Conservation (phyloP, 495 filamentous ascomycete species). For the Aspergillus cristatus region DNA sequence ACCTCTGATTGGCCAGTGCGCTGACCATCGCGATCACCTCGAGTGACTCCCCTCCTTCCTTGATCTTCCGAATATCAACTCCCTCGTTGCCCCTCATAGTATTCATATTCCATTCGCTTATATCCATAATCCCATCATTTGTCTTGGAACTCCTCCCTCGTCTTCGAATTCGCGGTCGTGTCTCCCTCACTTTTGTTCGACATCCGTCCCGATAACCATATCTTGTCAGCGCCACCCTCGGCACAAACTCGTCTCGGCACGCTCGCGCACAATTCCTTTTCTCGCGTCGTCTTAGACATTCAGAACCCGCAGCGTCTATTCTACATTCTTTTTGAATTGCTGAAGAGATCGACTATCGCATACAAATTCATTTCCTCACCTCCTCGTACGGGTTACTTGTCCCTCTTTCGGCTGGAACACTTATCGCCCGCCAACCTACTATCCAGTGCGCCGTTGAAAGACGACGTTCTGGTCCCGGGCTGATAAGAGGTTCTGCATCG, state of each 20-base stretch:
- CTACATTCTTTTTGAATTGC: background rate
- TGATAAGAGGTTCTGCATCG: slow-evolving; percentile 46
- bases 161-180: slow-evolving; percentile 5
- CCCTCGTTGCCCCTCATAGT: slow-evolving; percentile 1
- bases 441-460: slow-evolving; percentile 84
- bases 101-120: background rate
- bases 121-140: background rate
- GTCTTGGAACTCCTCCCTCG: background rate
- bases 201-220: slow-evolving; percentile 6
- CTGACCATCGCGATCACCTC: background rate
- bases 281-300: background rate
- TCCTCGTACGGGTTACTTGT: slow-evolving; percentile 1
- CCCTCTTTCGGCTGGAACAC: slow-evolving; percentile 24
- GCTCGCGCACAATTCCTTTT: background rate
- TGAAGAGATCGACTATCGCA: slow-evolving; percentile 1
- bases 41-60: background rate
- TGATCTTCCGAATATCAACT: slow-evolving; percentile 2
- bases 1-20: slow-evolving; percentile 24
- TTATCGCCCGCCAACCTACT: slow-evolving; percentile 39
- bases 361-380: slow-evolving; percentile 7
- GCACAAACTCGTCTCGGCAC: slow-evolving; percentile 6
- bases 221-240: slow-evolving; percentile 15
- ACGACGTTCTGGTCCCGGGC: slow-evolving; percentile 70
- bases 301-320: slow-evolving; percentile 2
- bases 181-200: slow-evolving; percentile 4